These are phyloP conservation scores for Penicillium salamii DNA, from an alignment of 495 filamentous ascomycete genomes.

Conservation along the genomic window DNA sequence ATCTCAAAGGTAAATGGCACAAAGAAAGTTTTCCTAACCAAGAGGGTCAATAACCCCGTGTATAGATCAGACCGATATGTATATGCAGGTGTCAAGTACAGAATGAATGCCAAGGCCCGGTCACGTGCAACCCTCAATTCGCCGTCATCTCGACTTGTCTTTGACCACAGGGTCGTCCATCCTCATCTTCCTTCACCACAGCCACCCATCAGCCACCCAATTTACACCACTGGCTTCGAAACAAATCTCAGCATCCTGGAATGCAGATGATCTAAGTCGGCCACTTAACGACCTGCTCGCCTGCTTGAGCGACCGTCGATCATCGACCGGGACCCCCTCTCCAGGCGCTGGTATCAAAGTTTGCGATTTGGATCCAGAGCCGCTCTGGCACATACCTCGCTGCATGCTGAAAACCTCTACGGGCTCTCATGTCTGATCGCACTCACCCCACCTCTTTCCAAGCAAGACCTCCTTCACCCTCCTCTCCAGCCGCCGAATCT, in stretches of 20 bases:
- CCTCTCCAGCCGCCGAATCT: slow-evolving; percentile 39
- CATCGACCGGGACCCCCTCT: slow-evolving; percentile 29
- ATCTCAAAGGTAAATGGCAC: too few relatives aligned
- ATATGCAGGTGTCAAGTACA: neutral
- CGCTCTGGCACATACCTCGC: slow-evolving; percentile 6
- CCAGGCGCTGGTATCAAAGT: slow-evolving; percentile 19
- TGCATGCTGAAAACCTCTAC: slow-evolving; percentile 11
- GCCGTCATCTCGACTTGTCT: slow-evolving; percentile 38
- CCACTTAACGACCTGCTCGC: slow-evolving; percentile 39
- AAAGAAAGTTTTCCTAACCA: too few relatives aligned
- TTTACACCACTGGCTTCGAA: slow-evolving; percentile 9
- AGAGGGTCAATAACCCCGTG: too few relatives aligned
- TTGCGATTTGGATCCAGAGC: slow-evolving; percentile 20
- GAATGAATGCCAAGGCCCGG: slow-evolving; percentile 10
- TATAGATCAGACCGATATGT: neutral
- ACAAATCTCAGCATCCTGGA: slow-evolving; percentile 26
- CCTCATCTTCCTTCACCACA: slow-evolving; percentile 27
- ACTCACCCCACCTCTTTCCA: slow-evolving; percentile 34
- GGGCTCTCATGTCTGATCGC: slow-evolving; percentile 45
- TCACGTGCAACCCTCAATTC: slow-evolving; percentile 38
- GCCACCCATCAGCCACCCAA: slow-evolving; percentile 25
- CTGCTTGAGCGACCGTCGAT: slow-evolving; percentile 42
- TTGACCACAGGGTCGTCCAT: slow-evolving; percentile 30
- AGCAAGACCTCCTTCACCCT: slow-evolving; percentile 43
- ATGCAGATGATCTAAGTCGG: slow-evolving; percentile 40